Conservation (phyloP, 306 rosid genomes). For the Ceratonia siliqua region DNA sequence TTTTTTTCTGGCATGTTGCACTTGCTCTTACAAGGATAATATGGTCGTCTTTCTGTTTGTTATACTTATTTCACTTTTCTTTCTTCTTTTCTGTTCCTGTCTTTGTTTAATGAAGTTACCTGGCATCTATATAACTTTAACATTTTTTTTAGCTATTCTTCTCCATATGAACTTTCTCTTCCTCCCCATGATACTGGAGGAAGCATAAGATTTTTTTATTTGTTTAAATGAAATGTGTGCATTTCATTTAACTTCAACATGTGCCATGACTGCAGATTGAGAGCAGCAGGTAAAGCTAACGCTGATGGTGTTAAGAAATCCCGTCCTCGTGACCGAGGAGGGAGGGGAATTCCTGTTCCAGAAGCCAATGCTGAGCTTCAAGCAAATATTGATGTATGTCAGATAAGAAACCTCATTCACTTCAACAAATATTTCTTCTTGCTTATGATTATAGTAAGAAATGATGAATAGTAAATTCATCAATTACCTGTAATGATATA, state of each 20-base stretch:
- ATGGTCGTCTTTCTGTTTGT: background rate
- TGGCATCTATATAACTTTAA: background rate
- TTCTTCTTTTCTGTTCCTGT: background rate
- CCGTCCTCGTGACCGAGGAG: conserved; percentile 76
- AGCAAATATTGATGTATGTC: conserved; percentile 86
- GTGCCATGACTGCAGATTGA: conserved; percentile 62
- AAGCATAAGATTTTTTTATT: conserved; percentile 2
- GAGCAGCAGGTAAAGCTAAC: conserved; percentile 83
- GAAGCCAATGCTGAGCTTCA: conserved; percentile 97
- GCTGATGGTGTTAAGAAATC: conserved; percentile 82
- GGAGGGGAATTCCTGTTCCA: conserved; percentile 80
- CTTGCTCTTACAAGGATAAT: background rate
- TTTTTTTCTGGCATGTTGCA: background rate
- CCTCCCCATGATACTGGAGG: background rate
- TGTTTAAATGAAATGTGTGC: conserved; percentile 6
- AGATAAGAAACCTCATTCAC: conserved; percentile 28
- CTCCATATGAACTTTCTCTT: background rate
- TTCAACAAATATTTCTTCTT: conserved; percentile 1
- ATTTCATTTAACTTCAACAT: conserved; percentile 34
- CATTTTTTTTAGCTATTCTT: background rate
- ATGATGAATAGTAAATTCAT: background rate
- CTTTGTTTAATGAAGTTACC: background rate
- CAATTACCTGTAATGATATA: background rate
- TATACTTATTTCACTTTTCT: background rate
- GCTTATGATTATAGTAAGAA: background rate